Evolutionary conservation across 768 basidiomycete species (phyloP), one percentile per base, ranked within the genome.

Genomic region (Lentinula lateritia): DNA sequence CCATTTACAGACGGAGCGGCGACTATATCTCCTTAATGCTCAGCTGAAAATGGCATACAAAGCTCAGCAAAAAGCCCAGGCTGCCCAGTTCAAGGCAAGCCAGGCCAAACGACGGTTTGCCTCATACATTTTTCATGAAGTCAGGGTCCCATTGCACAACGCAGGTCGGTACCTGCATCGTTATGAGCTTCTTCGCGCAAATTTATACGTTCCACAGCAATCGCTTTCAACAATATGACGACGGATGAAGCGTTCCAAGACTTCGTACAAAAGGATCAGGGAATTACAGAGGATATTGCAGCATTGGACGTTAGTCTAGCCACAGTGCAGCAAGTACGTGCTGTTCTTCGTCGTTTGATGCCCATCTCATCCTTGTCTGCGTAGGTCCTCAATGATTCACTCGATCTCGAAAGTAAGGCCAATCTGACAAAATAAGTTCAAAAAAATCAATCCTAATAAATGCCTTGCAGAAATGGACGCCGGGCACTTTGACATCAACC

Each of bases 131-230:
- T 80, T 80, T 65, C 79, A 80, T 65, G 64, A 72, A 62, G 81
- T 82, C 50, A 73, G 82, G 38, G 81, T 83, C 2, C 82, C 81
- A 32, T 74, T 83, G 65, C 82, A 82, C 64, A 80, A 80, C 13
- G 80, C 80, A 1, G 66, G 71, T 74, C 4, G 5, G 62, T 55
- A 36, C 9, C 39, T 63, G 39, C 13, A 12, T 20, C 34, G 42
- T 13, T 34, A 39, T 6, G 13, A 13, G 0, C 7, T 15, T 38
- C 28, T 48, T 13, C 38, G 8, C 9, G 20, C 20, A 6, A 3
- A 20, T 38, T 10, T 1, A 56, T 2, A 36, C 52, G 7, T 41
- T 56, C 8, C 18, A 28, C 23, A 61, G 60, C 38, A 0, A 50
- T 43, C 48, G 18, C 42, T 13, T 61, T 55, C 32, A 43, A 61